phyloP scores from a whole-genome alignment of 1,139 yeast genomes.

The Lipomyces yarrowii region DNA sequence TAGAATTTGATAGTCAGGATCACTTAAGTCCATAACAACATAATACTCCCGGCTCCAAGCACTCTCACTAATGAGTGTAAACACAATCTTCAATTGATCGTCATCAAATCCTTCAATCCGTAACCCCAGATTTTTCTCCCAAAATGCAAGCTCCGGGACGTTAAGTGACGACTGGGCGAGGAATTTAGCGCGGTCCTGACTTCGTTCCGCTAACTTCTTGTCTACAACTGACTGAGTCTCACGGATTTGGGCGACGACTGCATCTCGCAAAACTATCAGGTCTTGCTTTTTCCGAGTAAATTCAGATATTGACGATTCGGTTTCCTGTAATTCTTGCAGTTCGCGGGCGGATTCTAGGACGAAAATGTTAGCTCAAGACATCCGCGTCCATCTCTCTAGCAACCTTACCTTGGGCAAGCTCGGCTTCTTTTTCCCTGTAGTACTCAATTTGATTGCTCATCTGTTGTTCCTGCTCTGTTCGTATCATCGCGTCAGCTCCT shows the following conservation, averaged over 20 bases:
- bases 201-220: slow-evolving; percentile 31
- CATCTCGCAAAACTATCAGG: slow-evolving; percentile 21
- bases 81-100: slow-evolving; percentile 39
- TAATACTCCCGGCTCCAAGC: slow-evolving; percentile 37
- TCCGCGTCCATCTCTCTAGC: background rate
- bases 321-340: slow-evolving; percentile 27
- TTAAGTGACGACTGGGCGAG: slow-evolving; percentile 37
- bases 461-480: slow-evolving; percentile 31
- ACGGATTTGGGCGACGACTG: slow-evolving; percentile 29
- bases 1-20: slow-evolving; percentile 34
- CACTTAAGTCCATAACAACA: slow-evolving; percentile 37
- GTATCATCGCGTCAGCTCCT: background rate
- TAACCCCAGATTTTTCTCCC: slow-evolving; percentile 41
- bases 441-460: slow-evolving; percentile 37
- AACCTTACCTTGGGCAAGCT: slow-evolving; percentile 32
- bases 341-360: slow-evolving; percentile 23
- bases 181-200: slow-evolving; percentile 33
- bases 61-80: slow-evolving; percentile 38
- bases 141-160: slow-evolving; percentile 39
- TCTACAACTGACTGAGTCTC: slow-evolving; percentile 28
- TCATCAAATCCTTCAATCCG: slow-evolving; percentile 39
- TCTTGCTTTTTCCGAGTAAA: slow-evolving; percentile 27
- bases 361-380: background rate
- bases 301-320: slow-evolving; percentile 25
- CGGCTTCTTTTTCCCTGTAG: slow-evolving; percentile 34